Conservation (phyloP, 768 basidiomycete species). For the Termitomyces sp. region DNA sequence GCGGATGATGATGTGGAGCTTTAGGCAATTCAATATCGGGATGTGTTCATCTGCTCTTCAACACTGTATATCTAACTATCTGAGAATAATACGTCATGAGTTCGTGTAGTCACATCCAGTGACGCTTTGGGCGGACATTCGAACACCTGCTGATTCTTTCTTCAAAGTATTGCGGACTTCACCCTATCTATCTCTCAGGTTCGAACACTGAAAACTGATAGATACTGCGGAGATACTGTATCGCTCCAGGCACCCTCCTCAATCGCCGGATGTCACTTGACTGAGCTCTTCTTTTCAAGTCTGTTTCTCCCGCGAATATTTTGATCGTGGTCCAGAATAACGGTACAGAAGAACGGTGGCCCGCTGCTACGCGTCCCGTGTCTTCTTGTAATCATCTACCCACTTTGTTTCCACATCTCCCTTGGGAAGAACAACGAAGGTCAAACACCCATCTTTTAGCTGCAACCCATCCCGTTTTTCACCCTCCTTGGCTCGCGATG, state of each 20-base stretch:
- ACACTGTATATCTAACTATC: neutral
- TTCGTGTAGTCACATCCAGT: neutral
- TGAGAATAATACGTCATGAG: neutral
- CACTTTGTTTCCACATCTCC: slow-evolving; percentile 77
- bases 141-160: neutral
- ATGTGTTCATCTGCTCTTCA: neutral
- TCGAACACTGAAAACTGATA: neutral
- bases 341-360: too few species aligned
- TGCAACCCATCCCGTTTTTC: slow-evolving; percentile 75
- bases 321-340: neutral
- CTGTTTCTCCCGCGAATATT: neutral
- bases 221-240: neutral
- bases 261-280: slow-evolving; percentile 2
- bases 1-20: neutral
- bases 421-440: slow-evolving; percentile 75
- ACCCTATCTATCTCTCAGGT: neutral
- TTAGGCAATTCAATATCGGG: neutral
- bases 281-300: neutral
- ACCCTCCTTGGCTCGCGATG: slow-evolving; percentile 56
- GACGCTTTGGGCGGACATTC: neutral
- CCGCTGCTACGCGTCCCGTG: slow-evolving; percentile 25
- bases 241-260: neutral
- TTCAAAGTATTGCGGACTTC: neutral
- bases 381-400: slow-evolving; percentile 83
- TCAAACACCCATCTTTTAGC: slow-evolving; percentile 76